A percentile compares a stretch with the other conserved stretches of the same genome.
phyloP scores from a whole-genome alignment of 257 asterid species.

The Orobanche coerulescens region DNA sequence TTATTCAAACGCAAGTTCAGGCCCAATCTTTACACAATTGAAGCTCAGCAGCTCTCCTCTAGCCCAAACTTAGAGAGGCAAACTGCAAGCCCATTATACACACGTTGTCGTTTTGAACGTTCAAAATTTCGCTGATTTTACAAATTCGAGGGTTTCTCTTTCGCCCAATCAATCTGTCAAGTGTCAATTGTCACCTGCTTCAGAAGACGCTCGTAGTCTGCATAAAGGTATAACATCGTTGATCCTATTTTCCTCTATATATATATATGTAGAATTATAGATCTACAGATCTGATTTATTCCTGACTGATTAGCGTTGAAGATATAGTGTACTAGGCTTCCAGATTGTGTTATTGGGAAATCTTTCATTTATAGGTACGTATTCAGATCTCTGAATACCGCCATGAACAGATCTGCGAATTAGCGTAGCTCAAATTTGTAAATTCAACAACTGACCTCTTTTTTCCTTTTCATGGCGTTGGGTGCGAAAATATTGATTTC shows the following conservation, averaged over 20 bases:
- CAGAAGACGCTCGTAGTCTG: conserved; percentile 14
- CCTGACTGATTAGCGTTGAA: conserved; percentile 6
- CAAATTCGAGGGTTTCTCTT: conserved; percentile 21
- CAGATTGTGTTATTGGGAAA: not conserved
- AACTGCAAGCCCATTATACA: not conserved
- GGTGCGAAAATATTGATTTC: conserved; percentile 6
- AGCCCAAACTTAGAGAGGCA: not conserved
- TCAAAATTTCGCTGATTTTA: not conserved
- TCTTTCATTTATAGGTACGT: conserved; percentile 1
- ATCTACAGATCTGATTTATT: conserved; percentile 22
- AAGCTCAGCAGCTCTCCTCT: too few relatives aligned
- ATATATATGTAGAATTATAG: not conserved
- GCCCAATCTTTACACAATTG: too few relatives aligned
- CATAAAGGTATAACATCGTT: too few relatives aligned
- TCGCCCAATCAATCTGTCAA: conserved; percentile 1
- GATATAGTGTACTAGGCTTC: conserved; percentile 11
- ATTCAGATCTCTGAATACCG: conserved; percentile 1
- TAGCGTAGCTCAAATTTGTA: not conserved
- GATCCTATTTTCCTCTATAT: not conserved
- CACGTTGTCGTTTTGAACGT: conserved; percentile 17
- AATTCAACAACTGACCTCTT: not conserved
- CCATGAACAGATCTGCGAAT: conserved; percentile 20
- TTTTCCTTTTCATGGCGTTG: not conserved
- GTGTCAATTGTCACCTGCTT: too few relatives aligned
- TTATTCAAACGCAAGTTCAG: too few relatives aligned